A percentile compares a stretch with the other conserved stretches of the same genome.
Conservation (phyloP, 2,329 filamentous ascomycete species). For the Fusarium marasasianum region DNA sequence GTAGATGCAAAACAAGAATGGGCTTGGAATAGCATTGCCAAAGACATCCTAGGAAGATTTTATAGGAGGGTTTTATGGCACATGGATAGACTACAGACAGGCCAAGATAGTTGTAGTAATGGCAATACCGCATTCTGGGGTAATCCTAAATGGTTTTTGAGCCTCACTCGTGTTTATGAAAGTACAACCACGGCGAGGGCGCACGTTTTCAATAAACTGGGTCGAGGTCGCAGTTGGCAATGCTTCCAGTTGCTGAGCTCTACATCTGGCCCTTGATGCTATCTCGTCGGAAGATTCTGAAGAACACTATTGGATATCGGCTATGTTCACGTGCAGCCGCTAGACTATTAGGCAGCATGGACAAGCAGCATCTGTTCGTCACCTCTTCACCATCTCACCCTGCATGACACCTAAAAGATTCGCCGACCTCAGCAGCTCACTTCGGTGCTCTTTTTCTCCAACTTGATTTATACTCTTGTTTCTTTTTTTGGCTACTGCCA, state of each 20-base stretch:
- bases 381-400: neutral
- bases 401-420: neutral
- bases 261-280: too few species aligned
- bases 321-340: neutral
- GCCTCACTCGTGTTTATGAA: too few species aligned
- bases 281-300: neutral
- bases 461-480: neutral
- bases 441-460: rapidly evolving
- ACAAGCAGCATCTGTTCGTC: neutral
- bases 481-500: neutral
- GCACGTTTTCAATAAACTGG: too few species aligned
- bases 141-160: rapidly evolving
- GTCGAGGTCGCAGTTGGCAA: neutral
- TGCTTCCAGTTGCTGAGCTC: neutral
- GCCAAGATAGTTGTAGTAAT: neutral
- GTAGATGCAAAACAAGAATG: neutral
- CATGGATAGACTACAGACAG: neutral
- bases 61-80: neutral
- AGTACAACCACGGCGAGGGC: rapidly evolving
- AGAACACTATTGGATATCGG: neutral
- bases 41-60: neutral
- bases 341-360: neutral
- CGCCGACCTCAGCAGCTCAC: rapidly evolving
- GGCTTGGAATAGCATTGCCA: neutral
- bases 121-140: neutral